Percentiles rank a stretch among this genome's conserved stretches.
Conservation (phyloP, 169 alveolate genomes). For the Eimeria acervulina region DNA sequence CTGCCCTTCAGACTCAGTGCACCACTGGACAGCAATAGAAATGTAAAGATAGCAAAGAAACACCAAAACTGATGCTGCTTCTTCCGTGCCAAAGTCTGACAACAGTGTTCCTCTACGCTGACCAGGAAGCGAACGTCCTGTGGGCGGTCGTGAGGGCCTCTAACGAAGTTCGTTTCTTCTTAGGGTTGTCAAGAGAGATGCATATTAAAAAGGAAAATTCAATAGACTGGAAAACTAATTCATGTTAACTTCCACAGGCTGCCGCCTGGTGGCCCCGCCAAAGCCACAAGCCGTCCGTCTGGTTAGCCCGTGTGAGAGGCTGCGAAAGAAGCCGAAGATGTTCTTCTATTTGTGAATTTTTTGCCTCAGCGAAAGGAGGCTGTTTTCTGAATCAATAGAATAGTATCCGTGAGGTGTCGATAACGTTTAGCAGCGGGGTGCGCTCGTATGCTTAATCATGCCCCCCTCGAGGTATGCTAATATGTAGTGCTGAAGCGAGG, state of each 20-base stretch:
- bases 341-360: not conserved
- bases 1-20: not conserved
- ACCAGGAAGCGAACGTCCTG: not conserved
- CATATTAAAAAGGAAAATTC: not conserved
- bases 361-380: not conserved
- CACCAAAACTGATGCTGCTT: too few relatives aligned
- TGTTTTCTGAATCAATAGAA: not conserved
- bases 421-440: not conserved
- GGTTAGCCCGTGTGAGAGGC: not conserved
- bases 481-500: conserved; percentile 30
- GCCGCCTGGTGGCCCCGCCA: conserved; percentile 27
- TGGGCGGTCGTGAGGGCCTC: not conserved
- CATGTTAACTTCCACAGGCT: not conserved
- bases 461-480: conserved; percentile 30
- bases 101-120: not conserved
- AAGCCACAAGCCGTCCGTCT: conserved; percentile 47
- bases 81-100: not conserved
- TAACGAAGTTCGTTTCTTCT: not conserved
- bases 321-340: not conserved
- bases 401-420: not conserved
- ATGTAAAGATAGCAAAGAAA: too few relatives aligned
- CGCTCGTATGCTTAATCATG: not conserved
- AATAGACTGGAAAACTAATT: not conserved
- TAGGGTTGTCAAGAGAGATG: not conserved
- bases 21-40: not conserved